Base-by-base conservation (phyloP, 116 monocot genomes). In the Iris pallida region DNA sequence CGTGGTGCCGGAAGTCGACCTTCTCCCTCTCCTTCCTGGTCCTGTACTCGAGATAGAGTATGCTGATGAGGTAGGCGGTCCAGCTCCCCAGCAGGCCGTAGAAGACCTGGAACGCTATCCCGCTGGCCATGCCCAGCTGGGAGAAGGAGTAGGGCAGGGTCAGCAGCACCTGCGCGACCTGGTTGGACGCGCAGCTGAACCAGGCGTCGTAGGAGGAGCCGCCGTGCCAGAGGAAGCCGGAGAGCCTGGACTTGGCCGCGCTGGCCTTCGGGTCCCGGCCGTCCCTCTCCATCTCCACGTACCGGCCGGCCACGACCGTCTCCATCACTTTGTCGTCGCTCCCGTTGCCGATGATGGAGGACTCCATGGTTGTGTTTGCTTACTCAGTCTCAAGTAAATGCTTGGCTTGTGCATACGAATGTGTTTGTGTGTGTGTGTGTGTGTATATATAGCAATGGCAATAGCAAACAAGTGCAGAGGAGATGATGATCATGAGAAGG, bases 111-210 rank as follows among this genome's bases (percentile, higher is more conserved):
- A 91, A 85, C 16, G 86, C 55, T 45, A 95, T 83, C 7, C 95
- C 91, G 43, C 86, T 88, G 17, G 72, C 20, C 91, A 95, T 91
- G 59, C 95, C 95, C 41, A 95, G 91, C 68, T 95, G 95, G 13
- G 95, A 91, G 79, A 95, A 95, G 11, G 95, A 95, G 68, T 95
- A 95, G 1, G 95, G 95, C 65, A 95, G 68, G 4, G 95, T 95
- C 45, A 95, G 76, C 66, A 95, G 80, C 68, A 95, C 95, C 63
- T 95, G 95, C 6, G 95, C 95, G 4, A 88, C 89, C 84, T 93
- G 93, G 84, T 89, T 93, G 47, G 93, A 93, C n/a, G 93, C 93
- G 53, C 93, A 93, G 65, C 93, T 93, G 66, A 89, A 89, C 89
- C 93, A 93, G n/a, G 93, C 93, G 51, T 93, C 93, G 45, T 89